Evolutionary conservation across 176 grass and related monocot species (phyloP).

Genomic region (Carex kokanica): DNA sequence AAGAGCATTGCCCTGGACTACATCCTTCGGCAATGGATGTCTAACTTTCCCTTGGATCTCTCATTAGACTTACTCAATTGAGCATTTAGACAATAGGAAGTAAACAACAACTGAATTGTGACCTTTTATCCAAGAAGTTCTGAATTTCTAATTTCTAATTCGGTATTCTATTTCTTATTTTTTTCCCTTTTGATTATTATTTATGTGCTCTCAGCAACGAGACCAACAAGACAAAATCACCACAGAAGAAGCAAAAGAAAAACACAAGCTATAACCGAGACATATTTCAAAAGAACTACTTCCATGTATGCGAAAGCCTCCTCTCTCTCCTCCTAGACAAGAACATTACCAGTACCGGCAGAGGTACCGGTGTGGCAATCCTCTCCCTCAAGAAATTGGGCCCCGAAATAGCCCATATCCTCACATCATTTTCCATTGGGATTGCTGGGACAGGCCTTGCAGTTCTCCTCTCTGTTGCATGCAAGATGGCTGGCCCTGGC

Average conservation of each 20-base stretch:
- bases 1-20: not conserved
- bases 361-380: constrained; percentile 18
- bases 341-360: constrained; percentile 15
- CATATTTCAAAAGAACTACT: constrained; percentile 53
- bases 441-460: constrained; percentile 88
- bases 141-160: not conserved
- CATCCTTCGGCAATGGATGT: not conserved
- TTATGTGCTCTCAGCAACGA: constrained; percentile 29
- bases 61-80: not conserved
- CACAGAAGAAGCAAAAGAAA: constrained; percentile 62
- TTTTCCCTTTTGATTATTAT: not conserved
- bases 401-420: constrained; percentile 56
- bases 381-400: constrained; percentile 66
- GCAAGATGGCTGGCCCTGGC: constrained; percentile 42
- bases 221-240: constrained; percentile 43
- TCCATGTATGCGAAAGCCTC: constrained; percentile 74
- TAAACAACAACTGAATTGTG: not conserved
- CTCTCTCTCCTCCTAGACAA: constrained; percentile 76
- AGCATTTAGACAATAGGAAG: not conserved
- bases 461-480: constrained; percentile 73
- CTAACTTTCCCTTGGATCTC: not conserved
- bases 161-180: not conserved
- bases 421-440: constrained; percentile 73
- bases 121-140: not conserved
- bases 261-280: constrained; percentile 56